Base-by-base conservation (phyloP, 2,329 filamentous ascomycete genomes). In the Sporothrix curviconia region DNA sequence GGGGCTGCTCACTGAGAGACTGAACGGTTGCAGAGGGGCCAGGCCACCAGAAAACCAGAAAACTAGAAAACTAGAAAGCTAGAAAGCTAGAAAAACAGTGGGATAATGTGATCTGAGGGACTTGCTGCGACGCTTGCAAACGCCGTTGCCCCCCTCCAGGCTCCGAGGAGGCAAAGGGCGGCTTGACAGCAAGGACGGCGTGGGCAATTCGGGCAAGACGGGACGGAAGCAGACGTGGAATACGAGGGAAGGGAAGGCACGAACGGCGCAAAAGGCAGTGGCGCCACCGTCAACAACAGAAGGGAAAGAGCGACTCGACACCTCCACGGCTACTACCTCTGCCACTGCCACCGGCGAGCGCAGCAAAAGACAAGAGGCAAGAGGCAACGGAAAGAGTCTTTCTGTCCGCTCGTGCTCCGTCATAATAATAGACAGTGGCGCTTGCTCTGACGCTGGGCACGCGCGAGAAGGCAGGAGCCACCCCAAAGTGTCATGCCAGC, bases 401-500 rank as follows among this genome's bases (percentile, higher is more conserved):
- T n/a, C n/a, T n/a, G n/a, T n/a, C n/a, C n/a, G n/a, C 46, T 49
- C 32, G 47, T 24, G 5, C 47, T 50, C n/a, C 14, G 19, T 37
- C 14, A 7, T 46, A 34, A n/a, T 7, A 17, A 52, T 6, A 19
- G 44, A 53, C 46, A 42, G 54, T 55, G 55, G 34, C 22, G 51
- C 44, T 52, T 56, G 50, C 46, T 53, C 40, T 53, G 54, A 54
- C 25, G 30, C 28, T 44, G 39, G 52, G 39, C 28, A n/a, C n/a
- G 28, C 28, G 52, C 28, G 42, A 40, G 32, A 43, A 34, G 39
- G 17, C 25, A 52, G 37, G 37, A 53, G 50, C 50, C 37, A 36
- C 37, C 54, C 46, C 44, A 43, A 30, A 50, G 43, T 56, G 43
- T 55, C 56, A 40, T 57, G 55, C 37, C n/a, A 44, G 42, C 25